These are phyloP conservation scores for Haemoproteus tartakovskyi DNA, from an alignment of 169 alveolate species.

Conservation along the genomic window DNA sequence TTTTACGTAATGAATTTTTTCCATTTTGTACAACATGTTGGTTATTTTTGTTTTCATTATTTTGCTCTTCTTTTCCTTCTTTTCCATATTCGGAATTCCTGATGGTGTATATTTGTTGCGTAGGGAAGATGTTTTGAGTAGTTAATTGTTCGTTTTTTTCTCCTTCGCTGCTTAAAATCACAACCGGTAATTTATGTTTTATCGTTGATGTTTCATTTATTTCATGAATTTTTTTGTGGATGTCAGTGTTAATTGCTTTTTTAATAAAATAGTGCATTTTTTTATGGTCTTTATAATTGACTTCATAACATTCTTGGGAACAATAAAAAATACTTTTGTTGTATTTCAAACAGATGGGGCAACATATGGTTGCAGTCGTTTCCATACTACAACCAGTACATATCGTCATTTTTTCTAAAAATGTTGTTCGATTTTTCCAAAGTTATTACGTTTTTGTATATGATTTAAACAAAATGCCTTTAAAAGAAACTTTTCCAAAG, in stretches of 20 bases:
- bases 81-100: too few species aligned
- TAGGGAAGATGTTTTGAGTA: too few species aligned
- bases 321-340: slow-evolving; percentile 49
- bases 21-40: background rate
- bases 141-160: slow-evolving; percentile 3
- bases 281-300: slow-evolving; percentile 38
- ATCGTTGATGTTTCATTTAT: background rate
- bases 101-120: too few species aligned
- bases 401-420: slow-evolving; percentile 11
- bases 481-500: too few species aligned
- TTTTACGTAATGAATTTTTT: background rate
- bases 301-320: slow-evolving; percentile 53
- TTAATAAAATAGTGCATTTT: slow-evolving; percentile 41
- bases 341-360: slow-evolving; percentile 49
- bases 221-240: slow-evolving; percentile 8
- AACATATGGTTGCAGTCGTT: slow-evolving; percentile 41
- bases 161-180: slow-evolving; percentile 7
- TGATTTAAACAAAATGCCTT: too few species aligned
- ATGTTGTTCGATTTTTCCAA: background rate
- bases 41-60: slow-evolving; percentile 4
- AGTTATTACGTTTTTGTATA: background rate
- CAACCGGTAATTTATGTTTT: slow-evolving; percentile 14
- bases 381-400: slow-evolving; percentile 61
- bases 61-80: too few species aligned
- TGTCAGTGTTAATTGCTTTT: slow-evolving; percentile 14